Conservation (phyloP, 2,329 filamentous ascomycete species). For the Aspergillus awamori region DNA sequence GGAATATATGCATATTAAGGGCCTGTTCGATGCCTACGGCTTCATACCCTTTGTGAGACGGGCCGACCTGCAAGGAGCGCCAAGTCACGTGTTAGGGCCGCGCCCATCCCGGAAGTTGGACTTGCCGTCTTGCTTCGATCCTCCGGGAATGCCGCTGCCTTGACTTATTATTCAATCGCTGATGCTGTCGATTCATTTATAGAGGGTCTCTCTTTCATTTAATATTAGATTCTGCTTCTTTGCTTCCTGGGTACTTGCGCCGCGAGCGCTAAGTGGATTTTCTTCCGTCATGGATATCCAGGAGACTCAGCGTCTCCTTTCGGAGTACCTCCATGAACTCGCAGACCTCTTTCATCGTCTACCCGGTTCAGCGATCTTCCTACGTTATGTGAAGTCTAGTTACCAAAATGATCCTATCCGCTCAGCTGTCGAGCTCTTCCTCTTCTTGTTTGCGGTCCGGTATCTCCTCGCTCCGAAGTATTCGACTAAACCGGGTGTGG, state of each 20-base stretch:
- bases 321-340: constrained; percentile 58
- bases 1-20: not conserved
- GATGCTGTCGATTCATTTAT: constrained; percentile 18
- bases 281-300: constrained; percentile 57
- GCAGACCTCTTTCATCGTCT: constrained; percentile 79
- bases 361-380: constrained; percentile 88
- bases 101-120: constrained; percentile 10
- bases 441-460: constrained; percentile 92
- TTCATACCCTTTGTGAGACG: not conserved
- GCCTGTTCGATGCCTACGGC: too few species aligned
- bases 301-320: constrained; percentile 57
- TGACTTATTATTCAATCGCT: constrained; percentile 14
- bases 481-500: constrained; percentile 87
- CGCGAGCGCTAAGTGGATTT: constrained; percentile 14
- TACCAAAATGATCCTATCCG: constrained; percentile 97
- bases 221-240: not conserved
- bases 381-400: constrained; percentile 93
- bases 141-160: constrained; percentile 1
- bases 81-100: constrained; percentile 15
- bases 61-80: constrained; percentile 6
- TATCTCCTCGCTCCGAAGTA: constrained; percentile 93
- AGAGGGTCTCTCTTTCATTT: constrained; percentile 14
- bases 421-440: constrained; percentile 86
- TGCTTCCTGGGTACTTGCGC: constrained; percentile 2
- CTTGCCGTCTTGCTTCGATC: constrained; percentile 3